Evolutionary conservation across 1,284 basidiomycete genomes (phyloP).

Genomic region (Pterula multifida): DNA sequence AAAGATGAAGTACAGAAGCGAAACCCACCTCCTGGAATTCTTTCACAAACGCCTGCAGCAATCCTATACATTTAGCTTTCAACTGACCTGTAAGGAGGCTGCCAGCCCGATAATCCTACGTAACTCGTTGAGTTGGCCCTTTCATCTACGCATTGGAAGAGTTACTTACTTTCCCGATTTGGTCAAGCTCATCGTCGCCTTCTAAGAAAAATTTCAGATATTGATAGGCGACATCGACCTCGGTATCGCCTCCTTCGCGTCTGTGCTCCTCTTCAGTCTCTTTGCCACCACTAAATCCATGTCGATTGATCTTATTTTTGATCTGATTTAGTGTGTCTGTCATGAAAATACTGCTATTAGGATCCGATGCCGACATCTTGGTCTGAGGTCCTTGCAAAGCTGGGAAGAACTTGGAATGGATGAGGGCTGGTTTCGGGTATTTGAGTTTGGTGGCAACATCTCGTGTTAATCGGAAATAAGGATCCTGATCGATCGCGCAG

Average conservation of each 20-base stretch:
- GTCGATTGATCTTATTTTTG: constrained; percentile 95
- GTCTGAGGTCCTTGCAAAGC: constrained; percentile 95
- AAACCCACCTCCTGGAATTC: constrained; percentile 78
- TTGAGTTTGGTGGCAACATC: constrained; percentile 91
- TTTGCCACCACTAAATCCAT: constrained; percentile 83
- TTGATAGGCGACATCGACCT: constrained; percentile 95
- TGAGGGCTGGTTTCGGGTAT: constrained; percentile 87
- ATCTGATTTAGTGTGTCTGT: constrained; percentile 88
- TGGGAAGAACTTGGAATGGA: constrained; percentile 98
- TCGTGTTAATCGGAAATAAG: constrained; percentile 94
- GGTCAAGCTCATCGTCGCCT: constrained; percentile 79
- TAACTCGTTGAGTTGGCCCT: constrained; percentile 3
- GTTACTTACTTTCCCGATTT: constrained; percentile 57
- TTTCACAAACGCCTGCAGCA: constrained; percentile 77
- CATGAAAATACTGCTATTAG: constrained; percentile 92
- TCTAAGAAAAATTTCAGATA: constrained; percentile 97
- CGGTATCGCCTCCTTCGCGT: constrained; percentile 80
- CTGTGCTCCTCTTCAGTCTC: constrained; percentile 94
- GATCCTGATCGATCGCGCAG: constrained; percentile 96
- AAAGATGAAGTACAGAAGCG: constrained; percentile 2
- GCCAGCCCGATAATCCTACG: constrained; percentile 85
- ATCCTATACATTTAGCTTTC: constrained; percentile 81
- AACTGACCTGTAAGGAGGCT: constrained; percentile 84
- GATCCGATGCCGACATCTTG: constrained; percentile 96
- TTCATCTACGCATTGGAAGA: constrained; percentile 1